Evolutionary conservation across 2,329 filamentous ascomycete species (phyloP).

Genomic region (Zymoseptoria passerinii): DNA sequence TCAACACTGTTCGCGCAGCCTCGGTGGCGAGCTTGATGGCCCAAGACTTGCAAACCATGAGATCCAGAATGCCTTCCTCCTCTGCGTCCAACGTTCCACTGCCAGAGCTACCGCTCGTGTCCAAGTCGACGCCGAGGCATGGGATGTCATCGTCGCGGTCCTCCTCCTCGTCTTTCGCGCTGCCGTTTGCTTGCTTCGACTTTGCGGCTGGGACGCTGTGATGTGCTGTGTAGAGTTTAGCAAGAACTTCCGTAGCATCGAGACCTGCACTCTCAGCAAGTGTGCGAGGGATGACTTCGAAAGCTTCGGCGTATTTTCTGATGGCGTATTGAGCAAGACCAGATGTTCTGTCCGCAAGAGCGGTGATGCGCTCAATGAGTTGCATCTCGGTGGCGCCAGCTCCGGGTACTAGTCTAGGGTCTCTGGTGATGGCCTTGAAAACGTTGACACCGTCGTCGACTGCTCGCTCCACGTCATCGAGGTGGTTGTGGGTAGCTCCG

Average conservation of each 20-base stretch:
- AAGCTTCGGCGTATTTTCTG: constrained; percentile 93
- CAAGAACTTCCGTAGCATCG: constrained; percentile 93
- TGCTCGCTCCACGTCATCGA: constrained; percentile 92
- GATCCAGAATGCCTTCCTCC: constrained; percentile 81
- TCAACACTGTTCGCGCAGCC: constrained; percentile 84
- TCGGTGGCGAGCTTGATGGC: constrained; percentile 96
- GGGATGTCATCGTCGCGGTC: constrained; percentile 66
- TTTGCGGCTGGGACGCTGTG: constrained; percentile 16
- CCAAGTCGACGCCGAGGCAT: constrained; percentile 88
- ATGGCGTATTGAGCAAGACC: constrained; percentile 94
- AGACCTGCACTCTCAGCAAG: constrained; percentile 91
- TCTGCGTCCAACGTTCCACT: constrained; percentile 82
- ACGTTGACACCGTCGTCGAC: constrained; percentile 98
- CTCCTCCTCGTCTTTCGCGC: constrained; percentile 30
- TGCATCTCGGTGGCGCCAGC: constrained; percentile 93
- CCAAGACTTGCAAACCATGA: constrained; percentile 89
- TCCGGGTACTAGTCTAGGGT: constrained; percentile 82
- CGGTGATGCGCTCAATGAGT: constrained; percentile 83
- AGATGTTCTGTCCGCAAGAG: constrained; percentile 83
- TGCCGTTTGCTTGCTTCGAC: constrained; percentile 11
- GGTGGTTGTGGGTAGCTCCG: constrained; percentile 94
- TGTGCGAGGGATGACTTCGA: constrained; percentile 91
- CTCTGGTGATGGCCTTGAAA: constrained; percentile 94
- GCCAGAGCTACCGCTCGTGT: constrained; percentile 74
- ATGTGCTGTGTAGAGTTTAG: constrained; percentile 86